Conservation (phyloP, 257 asterid genomes). For the Cruciata laevipes region DNA sequence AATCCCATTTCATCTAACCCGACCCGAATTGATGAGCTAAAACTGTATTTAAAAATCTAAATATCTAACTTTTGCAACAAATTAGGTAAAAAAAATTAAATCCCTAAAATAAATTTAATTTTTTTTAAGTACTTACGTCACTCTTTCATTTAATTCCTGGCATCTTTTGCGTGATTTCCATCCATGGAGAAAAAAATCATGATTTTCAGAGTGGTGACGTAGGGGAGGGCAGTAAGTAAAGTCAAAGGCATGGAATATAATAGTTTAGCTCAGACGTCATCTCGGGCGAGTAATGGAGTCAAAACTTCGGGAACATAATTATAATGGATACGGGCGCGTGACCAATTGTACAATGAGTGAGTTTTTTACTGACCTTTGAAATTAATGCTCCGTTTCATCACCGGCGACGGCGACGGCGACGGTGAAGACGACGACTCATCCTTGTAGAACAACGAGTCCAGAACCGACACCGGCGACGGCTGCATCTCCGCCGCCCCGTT, state of each 20-base stretch:
- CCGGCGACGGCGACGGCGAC: slow-evolving; percentile 58
- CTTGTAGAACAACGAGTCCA: slow-evolving; percentile 81
- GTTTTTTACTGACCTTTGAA: slow-evolving; percentile 75
- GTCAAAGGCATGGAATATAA: neutral
- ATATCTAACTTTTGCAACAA: no score
- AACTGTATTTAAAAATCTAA: no score
- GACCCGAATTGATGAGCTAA: no score
- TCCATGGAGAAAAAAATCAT: neutral
- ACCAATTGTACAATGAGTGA: neutral
- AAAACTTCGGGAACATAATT: slow-evolving; percentile 9
- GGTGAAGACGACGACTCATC: slow-evolving; percentile 43
- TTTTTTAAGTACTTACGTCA: no score
- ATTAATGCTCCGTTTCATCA: slow-evolving; percentile 59
- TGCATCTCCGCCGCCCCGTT: slow-evolving; percentile 43
- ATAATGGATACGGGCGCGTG: slow-evolving; percentile 5
- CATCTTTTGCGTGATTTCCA: neutral
- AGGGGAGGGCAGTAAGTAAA: neutral
- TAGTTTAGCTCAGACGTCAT: slow-evolving; percentile 2
- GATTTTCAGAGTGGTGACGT: neutral
- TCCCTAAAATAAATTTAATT: no score
- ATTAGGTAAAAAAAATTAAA: no score
- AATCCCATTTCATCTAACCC: no score
- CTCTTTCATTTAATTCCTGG: neutral
- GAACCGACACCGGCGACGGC: slow-evolving; percentile 96
- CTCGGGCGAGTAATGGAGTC: neutral